A percentile compares a stretch with the other conserved stretches of the same genome.
Conservation (phyloP, 805 yeast genomes). For the Yamadazyma philogaea region DNA sequence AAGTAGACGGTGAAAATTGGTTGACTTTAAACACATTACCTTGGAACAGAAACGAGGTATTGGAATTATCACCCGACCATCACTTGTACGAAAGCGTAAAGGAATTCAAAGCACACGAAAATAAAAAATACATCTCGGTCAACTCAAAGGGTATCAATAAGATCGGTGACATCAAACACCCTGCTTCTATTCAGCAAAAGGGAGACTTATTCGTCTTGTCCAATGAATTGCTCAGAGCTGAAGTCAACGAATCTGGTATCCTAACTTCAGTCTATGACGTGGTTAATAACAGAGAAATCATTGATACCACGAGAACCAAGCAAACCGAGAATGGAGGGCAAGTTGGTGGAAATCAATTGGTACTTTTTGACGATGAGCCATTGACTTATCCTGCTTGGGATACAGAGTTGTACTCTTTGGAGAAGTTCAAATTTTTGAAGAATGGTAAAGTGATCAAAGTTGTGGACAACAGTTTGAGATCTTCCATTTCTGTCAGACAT, state of each 20-base stretch:
- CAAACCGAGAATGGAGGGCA: constrained; percentile 33
- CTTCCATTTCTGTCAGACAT: constrained; percentile 62
- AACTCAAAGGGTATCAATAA: constrained; percentile 19
- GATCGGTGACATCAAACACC: constrained; percentile 33
- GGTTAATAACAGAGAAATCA: constrained; percentile 54
- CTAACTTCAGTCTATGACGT: constrained; percentile 64
- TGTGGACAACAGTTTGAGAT: constrained; percentile 55
- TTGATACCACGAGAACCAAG: constrained; percentile 54
- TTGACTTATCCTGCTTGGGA: constrained; percentile 96
- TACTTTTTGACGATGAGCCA: constrained; percentile 87
- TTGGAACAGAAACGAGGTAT: constrained; percentile 56
- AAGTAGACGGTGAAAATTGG: constrained; percentile 3
- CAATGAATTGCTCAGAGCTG: constrained; percentile 61
- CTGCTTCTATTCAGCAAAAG: constrained; percentile 46
- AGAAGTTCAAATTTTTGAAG: constrained; percentile 53
- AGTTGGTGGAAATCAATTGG: constrained; percentile 73
- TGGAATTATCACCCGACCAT: constrained; percentile 25
- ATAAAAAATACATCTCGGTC: constrained; percentile 20
- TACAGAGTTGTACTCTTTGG: constrained; percentile 84
- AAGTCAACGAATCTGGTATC: constrained; percentile 49
- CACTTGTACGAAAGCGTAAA: constrained; percentile 16
- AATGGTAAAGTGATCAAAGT: constrained; percentile 40
- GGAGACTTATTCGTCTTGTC: constrained; percentile 46
- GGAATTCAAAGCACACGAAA: constrained; percentile 12
- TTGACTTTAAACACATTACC: constrained; percentile 54